Base-by-base conservation (phyloP, 1,139 yeast genomes). In the Geotrichum histeridarum region DNA sequence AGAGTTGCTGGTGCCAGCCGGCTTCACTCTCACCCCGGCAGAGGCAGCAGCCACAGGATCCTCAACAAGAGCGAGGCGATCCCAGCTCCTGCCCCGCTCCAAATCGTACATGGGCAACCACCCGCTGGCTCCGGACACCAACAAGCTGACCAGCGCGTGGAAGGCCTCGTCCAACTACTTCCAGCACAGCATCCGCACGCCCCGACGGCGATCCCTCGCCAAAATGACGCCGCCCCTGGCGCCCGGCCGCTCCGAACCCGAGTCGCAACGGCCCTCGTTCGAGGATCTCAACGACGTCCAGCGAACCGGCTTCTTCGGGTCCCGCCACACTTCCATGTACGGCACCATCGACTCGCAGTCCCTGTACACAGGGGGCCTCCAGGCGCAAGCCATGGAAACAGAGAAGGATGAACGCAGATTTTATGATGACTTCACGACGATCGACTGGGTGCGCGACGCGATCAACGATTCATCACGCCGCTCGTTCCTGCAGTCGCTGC, bases 381-480 rank as follows among this genome's bases (percentile, higher is more conserved):
- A 22, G 27, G 4, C 27, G 27, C 27, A 22, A 22, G 27, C 5
- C 3, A 5, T 22, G 4, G 27, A 22, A 5, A 22, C 27, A 22
- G 27, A 22, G 27, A 3, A 22, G 12, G 50, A 50, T 32, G 42
- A 37, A 14, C 52, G 63, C 8, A 56, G 59, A 12, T 67, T 65
- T 53, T 81, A 81, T 64, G 82, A 82, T 64, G 84, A 82, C 64
- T 82, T 81, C 66, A 81, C 86, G 27, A 80, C 85, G n/a, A 79
- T 81, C n/a, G 86, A 82, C 68, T 82, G 86, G 86, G 77, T 80
- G 2, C 73, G 75, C 43, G 84, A 82, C 33, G 75, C 75, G 44
- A 70, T 79, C 32, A 69, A 71, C 57, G 79, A 79, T 48, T 78
- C 81, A 42, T 69, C 70, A 44, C 71, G 81, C 51, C 72, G 76